A percentile compares a stretch with the other conserved stretches of the same genome.
phyloP scores from a whole-genome alignment of 768 basidiomycete genomes.

The Leucocoprinus leucothites region DNA sequence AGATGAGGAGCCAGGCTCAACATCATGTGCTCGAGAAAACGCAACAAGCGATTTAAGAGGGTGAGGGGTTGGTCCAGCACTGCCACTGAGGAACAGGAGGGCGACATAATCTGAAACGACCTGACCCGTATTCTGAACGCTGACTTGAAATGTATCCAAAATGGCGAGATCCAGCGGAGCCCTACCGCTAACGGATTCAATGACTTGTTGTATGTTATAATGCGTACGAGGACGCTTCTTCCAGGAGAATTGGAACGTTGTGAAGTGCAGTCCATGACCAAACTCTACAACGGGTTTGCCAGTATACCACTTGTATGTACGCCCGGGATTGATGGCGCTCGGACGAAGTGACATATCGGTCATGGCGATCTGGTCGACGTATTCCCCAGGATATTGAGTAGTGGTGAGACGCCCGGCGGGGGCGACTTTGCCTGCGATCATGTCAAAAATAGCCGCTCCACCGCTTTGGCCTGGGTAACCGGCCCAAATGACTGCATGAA shows the following conservation, averaged over 20 bases:
- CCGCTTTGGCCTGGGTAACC: constrained; percentile 22
- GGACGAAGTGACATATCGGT: constrained; percentile 58
- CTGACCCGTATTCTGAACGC: constrained; percentile 45
- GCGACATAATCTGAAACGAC: constrained; percentile 53
- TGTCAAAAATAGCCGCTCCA: constrained; percentile 43
- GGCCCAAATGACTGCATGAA: constrained; percentile 53
- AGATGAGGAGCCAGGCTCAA: constrained; percentile 22
- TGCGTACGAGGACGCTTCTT: constrained; percentile 25
- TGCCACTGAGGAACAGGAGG: constrained; percentile 47
- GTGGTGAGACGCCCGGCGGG: constrained; percentile 55
- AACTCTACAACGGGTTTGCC: constrained; percentile 49
- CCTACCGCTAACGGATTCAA: constrained; percentile 18
- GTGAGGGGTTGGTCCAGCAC: constrained; percentile 45
- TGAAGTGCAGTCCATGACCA: constrained; percentile 57
- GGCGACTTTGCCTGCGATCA: constrained; percentile 46
- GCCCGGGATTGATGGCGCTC: constrained; percentile 44
- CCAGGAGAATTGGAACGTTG: constrained; percentile 44
- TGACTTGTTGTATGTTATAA: constrained; percentile 40
- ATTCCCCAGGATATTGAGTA: constrained; percentile 53
- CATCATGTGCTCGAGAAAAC: constrained; percentile 40
- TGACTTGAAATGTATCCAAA: constrained; percentile 46
- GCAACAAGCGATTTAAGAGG: constrained; percentile 51
- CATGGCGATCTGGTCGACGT: constrained; percentile 46
- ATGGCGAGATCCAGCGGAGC: constrained; percentile 36
- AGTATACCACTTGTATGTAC: constrained; percentile 58